A percentile compares a stretch with the other conserved stretches of the same genome.
These are phyloP conservation scores for Talaromyces trachyspermus DNA, from an alignment of 495 filamentous ascomycete genomes.

Conservation along the genomic window DNA sequence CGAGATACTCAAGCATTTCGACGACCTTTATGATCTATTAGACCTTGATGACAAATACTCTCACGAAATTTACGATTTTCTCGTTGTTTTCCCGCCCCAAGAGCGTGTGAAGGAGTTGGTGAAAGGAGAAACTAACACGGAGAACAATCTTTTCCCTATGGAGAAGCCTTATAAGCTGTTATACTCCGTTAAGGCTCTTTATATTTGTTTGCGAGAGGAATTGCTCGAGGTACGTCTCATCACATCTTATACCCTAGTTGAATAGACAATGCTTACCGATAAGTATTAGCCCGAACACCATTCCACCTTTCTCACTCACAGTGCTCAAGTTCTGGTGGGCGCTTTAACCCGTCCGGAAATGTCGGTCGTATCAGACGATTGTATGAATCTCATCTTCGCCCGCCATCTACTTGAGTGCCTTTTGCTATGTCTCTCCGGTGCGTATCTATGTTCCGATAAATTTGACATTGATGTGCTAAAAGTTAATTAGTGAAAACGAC, in stretches of 20 bases:
- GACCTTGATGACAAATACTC: constrained; percentile 66
- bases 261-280: constrained; percentile 7
- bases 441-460: neutral
- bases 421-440: constrained; percentile 22
- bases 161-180: constrained; percentile 65
- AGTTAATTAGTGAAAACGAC: constrained; percentile 5
- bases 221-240: constrained; percentile 27
- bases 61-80: constrained; percentile 67
- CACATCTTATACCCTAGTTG: neutral
- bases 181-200: constrained; percentile 64
- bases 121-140: constrained; percentile 42
- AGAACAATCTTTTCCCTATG: constrained; percentile 56
- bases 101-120: constrained; percentile 52
- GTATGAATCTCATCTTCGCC: constrained; percentile 23
- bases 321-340: constrained; percentile 31
- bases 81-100: constrained; percentile 65
- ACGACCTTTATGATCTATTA: constrained; percentile 76
- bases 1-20: constrained; percentile 78
- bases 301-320: constrained; percentile 34
- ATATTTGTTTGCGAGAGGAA: constrained; percentile 41
- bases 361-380: constrained; percentile 12
- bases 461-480: neutral
- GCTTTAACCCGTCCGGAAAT: constrained; percentile 34
- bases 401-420: constrained; percentile 32
- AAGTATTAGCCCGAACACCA: constrained; percentile 22